phyloP scores from a whole-genome alignment of 192 early-diverging fungal species.

The Oehlia diaphana region DNA sequence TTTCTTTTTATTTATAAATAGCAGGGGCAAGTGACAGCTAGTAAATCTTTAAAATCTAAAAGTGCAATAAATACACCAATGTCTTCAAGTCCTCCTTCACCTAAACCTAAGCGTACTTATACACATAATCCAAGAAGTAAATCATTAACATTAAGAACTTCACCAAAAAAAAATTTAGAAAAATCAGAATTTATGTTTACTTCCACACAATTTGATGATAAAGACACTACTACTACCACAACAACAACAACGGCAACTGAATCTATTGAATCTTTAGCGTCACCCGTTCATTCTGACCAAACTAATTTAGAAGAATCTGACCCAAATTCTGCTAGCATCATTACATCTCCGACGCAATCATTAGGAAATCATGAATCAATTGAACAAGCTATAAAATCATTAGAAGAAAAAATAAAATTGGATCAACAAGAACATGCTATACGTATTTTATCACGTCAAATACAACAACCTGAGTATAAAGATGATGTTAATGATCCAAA shows the following conservation, averaged over 20 bases:
- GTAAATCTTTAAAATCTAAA: not conserved
- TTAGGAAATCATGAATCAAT: not conserved
- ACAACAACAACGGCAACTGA: too few relatives aligned
- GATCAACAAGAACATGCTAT: not conserved
- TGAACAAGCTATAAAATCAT: slow-evolving; percentile 13
- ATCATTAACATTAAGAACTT: not conserved
- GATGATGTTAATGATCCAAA: not conserved
- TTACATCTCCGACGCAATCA: not conserved
- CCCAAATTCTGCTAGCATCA: not conserved
- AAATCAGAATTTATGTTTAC: not conserved
- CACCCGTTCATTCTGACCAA: not conserved
- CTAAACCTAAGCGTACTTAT: not conserved
- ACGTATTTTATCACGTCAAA: not conserved
- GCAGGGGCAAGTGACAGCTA: not conserved
- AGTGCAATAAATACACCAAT: not conserved
- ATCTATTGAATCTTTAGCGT: not conserved
- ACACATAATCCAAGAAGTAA: not conserved
- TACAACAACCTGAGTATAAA: not conserved
- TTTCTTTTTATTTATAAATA: not conserved
- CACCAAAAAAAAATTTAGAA: not conserved
- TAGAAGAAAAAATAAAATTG: slow-evolving; percentile 14
- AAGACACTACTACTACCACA: not conserved
- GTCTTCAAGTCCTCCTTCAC: not conserved
- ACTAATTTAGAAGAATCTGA: not conserved
- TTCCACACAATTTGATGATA: not conserved